These are phyloP conservation scores for Leishmania lainsoni DNA, from an alignment of 208 protist genomes.

Conservation along the genomic window DNA sequence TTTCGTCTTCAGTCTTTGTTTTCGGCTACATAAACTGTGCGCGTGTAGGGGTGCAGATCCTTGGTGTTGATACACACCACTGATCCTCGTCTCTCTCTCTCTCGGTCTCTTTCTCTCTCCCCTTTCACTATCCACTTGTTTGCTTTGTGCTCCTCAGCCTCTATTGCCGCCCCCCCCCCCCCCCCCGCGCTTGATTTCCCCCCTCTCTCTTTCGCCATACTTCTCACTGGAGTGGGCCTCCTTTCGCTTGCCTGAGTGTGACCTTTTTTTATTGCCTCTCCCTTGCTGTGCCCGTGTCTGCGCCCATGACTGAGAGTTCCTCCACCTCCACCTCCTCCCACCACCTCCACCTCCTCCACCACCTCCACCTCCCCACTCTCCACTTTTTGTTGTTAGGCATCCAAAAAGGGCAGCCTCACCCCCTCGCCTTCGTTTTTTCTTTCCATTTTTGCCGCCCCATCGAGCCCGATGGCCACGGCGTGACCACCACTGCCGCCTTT, in stretches of 20 bases:
- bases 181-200: not conserved
- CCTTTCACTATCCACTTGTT: not conserved
- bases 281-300: not conserved
- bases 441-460: not conserved
- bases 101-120: not conserved
- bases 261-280: not conserved
- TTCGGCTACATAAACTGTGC: not conserved
- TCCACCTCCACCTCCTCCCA: too few species aligned
- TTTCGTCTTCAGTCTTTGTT: not conserved
- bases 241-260: not conserved
- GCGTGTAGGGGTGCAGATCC: not conserved
- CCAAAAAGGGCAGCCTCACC: not conserved
- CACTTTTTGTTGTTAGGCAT: not conserved
- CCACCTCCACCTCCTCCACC: too few species aligned
- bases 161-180: slow-evolving; percentile 20
- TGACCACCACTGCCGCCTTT: not conserved
- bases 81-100: not conserved
- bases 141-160: slow-evolving; percentile 4
- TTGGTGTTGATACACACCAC: not conserved
- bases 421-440: not conserved
- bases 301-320: not conserved
- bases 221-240: not conserved
- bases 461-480: not conserved
- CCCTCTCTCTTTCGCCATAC: not conserved
- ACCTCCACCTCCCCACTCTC: too few species aligned